A percentile compares a stretch with the other conserved stretches of the same genome.
Conservation (phyloP, 257 asterid species). For the Nicotiana benthamiana region DNA sequence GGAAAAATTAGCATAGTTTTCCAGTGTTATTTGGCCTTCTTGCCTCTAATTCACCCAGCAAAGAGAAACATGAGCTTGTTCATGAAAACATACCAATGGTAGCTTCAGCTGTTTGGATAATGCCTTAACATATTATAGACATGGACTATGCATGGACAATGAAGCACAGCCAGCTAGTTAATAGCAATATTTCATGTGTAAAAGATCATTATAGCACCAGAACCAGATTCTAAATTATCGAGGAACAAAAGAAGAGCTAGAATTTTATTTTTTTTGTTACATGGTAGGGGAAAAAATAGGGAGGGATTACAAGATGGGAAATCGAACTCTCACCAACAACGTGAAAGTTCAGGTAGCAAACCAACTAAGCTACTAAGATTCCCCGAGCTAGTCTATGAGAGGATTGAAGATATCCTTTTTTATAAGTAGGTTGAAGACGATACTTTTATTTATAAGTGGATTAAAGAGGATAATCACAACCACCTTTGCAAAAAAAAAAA, state of each 20-base stretch:
- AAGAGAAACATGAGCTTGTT: not conserved
- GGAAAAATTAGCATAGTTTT: not conserved
- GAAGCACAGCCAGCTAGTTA: not conserved
- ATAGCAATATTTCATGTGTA: not conserved
- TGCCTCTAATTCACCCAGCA: not conserved
- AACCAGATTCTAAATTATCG: not conserved
- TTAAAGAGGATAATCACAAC: not conserved
- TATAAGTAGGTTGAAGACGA: not conserved
- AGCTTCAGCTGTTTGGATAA: not conserved
- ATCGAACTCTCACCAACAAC: too few species aligned
- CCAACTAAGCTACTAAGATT: too few species aligned
- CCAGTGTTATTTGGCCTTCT: not conserved
- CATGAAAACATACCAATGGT: not conserved
- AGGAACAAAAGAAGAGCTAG: not conserved
- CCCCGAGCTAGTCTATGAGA: not conserved
- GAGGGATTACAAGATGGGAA: too few species aligned
- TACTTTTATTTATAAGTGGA: not conserved
- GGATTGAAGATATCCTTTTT: not conserved
- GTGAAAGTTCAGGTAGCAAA: too few species aligned
- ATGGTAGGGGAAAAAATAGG: too few species aligned
- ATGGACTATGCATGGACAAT: not conserved
- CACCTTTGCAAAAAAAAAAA: not conserved
- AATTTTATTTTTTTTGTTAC: too few species aligned
- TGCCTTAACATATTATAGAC: not conserved
- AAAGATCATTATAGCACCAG: not conserved